Conservation (phyloP, 164 flowering plant genomes). For the Aristolochia californica region DNA sequence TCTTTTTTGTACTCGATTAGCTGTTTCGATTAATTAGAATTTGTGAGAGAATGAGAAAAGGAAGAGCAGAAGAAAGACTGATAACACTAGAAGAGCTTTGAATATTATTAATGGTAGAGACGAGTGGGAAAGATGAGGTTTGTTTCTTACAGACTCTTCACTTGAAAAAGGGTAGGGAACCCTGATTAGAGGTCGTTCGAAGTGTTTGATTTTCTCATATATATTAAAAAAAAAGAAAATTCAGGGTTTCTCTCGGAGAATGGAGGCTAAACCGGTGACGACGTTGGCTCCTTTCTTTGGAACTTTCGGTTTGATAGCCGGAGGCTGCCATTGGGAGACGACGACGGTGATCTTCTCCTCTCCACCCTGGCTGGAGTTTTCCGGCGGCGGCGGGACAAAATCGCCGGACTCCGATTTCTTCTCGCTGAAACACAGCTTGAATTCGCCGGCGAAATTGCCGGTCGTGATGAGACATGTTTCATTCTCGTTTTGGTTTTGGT, state of each 20-base stretch:
- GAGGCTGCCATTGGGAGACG: constrained; percentile 35
- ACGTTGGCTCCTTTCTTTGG: constrained; percentile 27
- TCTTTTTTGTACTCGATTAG: no score
- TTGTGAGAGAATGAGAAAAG: no score
- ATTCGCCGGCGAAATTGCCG: constrained; percentile 13
- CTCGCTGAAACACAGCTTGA: constrained; percentile 12
- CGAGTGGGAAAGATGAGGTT: not conserved
- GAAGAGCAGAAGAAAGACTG: no score
- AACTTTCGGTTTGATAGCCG: constrained; percentile 37
- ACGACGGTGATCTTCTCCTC: constrained; percentile 17
- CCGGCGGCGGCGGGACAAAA: constrained; percentile 8
- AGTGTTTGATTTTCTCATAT: constrained; percentile 9
- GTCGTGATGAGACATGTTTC: constrained; percentile 5
- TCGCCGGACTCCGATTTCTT: constrained; percentile 5
- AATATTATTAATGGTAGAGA: not conserved
- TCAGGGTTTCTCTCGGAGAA: constrained; percentile 37
- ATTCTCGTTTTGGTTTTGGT: not conserved
- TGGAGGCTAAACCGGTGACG: constrained; percentile 60
- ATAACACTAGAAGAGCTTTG: no score
- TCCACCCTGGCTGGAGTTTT: constrained; percentile 14
- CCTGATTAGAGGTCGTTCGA: not conserved
- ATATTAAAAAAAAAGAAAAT: not conserved
- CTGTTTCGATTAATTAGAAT: no score
- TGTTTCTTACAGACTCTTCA: not conserved
- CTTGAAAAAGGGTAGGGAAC: constrained; percentile 21